Percentiles rank a stretch among this genome's conserved stretches.
Conservation (phyloP, 1,284 basidiomycete genomes). For the Cutaneotrichosporon mucoides region DNA sequence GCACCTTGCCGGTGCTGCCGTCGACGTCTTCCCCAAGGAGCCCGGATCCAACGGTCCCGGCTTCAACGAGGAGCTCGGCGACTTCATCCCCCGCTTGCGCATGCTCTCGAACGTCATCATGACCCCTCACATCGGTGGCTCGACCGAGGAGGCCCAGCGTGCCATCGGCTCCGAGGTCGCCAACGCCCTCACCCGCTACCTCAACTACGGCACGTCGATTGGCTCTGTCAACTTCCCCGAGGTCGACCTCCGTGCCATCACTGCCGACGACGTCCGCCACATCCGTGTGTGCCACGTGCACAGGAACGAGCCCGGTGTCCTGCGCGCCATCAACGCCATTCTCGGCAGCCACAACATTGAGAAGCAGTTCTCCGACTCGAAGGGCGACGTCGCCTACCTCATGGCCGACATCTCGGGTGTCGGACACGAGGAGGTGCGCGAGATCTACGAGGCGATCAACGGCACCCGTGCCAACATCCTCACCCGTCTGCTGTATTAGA, state of each 20-base stretch:
- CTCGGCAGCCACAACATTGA: conserved; percentile 95
- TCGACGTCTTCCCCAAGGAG: conserved; percentile 94
- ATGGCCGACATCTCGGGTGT: conserved; percentile 95
- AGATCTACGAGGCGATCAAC: conserved; percentile 76
- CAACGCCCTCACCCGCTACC: conserved; percentile 77
- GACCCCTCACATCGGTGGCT: conserved; percentile 97
- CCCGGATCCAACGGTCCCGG: conserved; percentile 81
- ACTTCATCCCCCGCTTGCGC: conserved; percentile 71
- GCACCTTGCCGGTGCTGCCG: conserved; percentile 86
- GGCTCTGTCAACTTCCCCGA: conserved; percentile 99
- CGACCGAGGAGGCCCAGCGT: conserved; percentile 96
- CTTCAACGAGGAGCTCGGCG: conserved; percentile 79
- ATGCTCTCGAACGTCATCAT: conserved; percentile 82
- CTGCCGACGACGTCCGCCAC: conserved; percentile 68
- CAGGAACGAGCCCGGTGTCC: conserved; percentile 94
- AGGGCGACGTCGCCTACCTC: conserved; percentile 77
- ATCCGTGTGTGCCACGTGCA: conserved; percentile 96
- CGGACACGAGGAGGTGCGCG: conserved; percentile 73
- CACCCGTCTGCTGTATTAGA: conserved; percentile 65
- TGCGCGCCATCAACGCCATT: conserved; percentile 88
- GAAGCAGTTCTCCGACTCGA: conserved; percentile 97
- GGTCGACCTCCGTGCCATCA: conserved; percentile 90
- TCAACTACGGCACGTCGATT: conserved; percentile 84
- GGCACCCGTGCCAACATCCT: conserved; percentile 80
- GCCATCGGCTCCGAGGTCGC: conserved; percentile 98